Percentiles rank a stretch among this genome's conserved stretches.
These are phyloP conservation scores for Quercus suber DNA, from an alignment of 306 rosid genomes.

Conservation along the genomic window DNA sequence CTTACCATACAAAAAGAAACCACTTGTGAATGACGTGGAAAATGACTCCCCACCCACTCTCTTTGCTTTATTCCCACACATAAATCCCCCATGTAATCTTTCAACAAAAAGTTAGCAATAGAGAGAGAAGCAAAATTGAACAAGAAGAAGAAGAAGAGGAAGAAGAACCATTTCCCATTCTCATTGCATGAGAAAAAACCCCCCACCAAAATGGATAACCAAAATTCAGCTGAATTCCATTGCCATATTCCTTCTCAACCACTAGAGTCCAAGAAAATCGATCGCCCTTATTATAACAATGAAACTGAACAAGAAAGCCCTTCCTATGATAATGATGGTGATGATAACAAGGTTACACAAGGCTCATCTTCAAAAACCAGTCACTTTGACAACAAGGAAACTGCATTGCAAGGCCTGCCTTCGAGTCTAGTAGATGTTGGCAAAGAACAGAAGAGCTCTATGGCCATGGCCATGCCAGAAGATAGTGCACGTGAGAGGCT, in stretches of 20 bases:
- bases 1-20: slow-evolving; percentile 58
- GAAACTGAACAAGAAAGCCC: slow-evolving; percentile 5
- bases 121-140: not conserved
- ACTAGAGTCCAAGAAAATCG: slow-evolving; percentile 22
- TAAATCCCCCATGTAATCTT: not conserved
- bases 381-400: slow-evolving; percentile 17
- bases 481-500: slow-evolving; percentile 70
- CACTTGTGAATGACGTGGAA: slow-evolving; percentile 61
- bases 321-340: not conserved
- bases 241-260: slow-evolving; percentile 18
- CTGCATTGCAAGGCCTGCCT: not conserved
- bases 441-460: not conserved
- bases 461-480: slow-evolving; percentile 15
- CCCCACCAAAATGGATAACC: slow-evolving; percentile 29
- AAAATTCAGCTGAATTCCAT: slow-evolving; percentile 9
- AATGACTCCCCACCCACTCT: slow-evolving; percentile 61
- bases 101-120: not conserved
- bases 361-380: slow-evolving; percentile 18
- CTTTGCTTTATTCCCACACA: slow-evolving; percentile 32
- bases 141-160: not conserved
- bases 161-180: not conserved
- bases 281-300: not conserved
- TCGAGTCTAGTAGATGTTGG: not conserved
- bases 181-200: slow-evolving; percentile 18
- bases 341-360: not conserved